Base-by-base conservation (phyloP, 129 eudicot species). In the Flaveria linearis region DNA sequence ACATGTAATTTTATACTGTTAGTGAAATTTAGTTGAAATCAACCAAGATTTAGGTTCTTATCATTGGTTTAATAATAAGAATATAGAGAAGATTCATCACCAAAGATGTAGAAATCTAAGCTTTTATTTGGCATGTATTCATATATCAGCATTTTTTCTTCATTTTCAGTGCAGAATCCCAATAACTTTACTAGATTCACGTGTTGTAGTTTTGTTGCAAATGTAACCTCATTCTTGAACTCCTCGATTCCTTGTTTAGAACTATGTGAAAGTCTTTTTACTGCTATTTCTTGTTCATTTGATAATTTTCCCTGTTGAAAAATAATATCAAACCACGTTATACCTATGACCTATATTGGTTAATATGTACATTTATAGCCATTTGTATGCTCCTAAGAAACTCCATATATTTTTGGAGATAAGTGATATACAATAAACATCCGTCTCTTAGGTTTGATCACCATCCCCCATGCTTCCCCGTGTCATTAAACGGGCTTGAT, bases 81-180 rank as follows among this genome's bases (percentile, higher is more conserved):
- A 33, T 56, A 71, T 46, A 71, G 23, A 45, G 14, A 56, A n/a
- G 77, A 46, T 39, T 23, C 10, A 72, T 47, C 42, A 87, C 88
- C 88, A 55, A 69, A 87, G 5, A 87, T 73, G 81, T 84, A 87
- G 75, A 66, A 65, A 60, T 86, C 90, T 78, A 86, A 81, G 82
- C 89, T 82, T 80, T 78, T 82, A 57, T 86, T 86, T 6, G 85
- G 81, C 86, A 86, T 76, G 83, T 81, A 87, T 63, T 84, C 88
- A 62, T 84, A 84, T 36, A 87, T 84, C 73, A 87, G 55, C 79
- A 84, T 84, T 43, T 81, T 82, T 82, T 87, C 91, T 68, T 84
- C 91, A 66, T 68, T 79, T 72, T 71, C 82, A 9, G 73, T 82
- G 81, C 91, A 86, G 25, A 69, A 83, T 15, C 90, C 90, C 76